Conservation (phyloP, 2,329 filamentous ascomycete genomes). For the Neofusicoccum laricinum region DNA sequence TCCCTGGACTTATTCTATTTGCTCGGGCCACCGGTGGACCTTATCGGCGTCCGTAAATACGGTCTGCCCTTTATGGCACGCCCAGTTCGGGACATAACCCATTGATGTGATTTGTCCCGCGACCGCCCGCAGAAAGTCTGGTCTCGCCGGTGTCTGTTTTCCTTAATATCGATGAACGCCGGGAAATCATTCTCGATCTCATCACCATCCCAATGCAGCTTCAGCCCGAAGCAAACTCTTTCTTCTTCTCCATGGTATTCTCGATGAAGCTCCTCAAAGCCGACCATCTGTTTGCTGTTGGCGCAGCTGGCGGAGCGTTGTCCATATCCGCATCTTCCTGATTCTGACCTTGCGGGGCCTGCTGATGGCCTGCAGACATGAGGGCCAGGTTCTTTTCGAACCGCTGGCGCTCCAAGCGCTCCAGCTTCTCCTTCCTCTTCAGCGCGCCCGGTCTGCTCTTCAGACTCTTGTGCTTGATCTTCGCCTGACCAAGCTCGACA, state of each 20-base stretch:
- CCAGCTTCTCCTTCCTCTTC: slow-evolving; percentile 78
- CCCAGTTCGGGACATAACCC: no score
- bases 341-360: slow-evolving; percentile 19
- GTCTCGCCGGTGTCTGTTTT: no score
- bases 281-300: slow-evolving; percentile 60
- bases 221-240: slow-evolving; percentile 56
- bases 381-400: slow-evolving; percentile 82
- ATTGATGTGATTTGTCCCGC: neutral
- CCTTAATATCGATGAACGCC: neutral
- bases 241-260: slow-evolving; percentile 83
- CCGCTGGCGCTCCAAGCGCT: slow-evolving; percentile 75
- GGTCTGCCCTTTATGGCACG: no score
- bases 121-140: no score
- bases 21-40: no score
- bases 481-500: slow-evolving; percentile 50
- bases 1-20: neutral
- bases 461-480: slow-evolving; percentile 71
- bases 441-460: slow-evolving; percentile 73
- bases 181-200: no score
- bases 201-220: no score
- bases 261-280: slow-evolving; percentile 81
- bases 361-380: slow-evolving; percentile 50
- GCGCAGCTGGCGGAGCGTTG: slow-evolving; percentile 15
- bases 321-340: slow-evolving; percentile 5
- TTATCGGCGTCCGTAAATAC: no score